Conservation (phyloP, 164 flowering plant species). For the Tetrastigma voinierianum region DNA sequence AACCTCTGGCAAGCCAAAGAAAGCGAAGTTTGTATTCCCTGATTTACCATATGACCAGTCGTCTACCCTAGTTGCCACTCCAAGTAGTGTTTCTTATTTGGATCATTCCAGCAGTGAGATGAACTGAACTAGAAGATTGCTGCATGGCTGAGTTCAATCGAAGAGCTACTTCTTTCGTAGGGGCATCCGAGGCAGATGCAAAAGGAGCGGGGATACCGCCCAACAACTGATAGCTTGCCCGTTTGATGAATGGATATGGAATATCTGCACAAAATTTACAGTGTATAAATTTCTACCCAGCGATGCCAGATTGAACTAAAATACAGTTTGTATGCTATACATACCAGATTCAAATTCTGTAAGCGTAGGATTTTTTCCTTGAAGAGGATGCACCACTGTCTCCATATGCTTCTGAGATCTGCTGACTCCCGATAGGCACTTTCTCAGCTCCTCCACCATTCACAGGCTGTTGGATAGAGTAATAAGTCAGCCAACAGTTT, state of each 20-base stretch:
- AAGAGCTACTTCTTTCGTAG: slow-evolving; percentile 39
- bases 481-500: not conserved
- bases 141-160: slow-evolving; percentile 33
- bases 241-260: slow-evolving; percentile 29
- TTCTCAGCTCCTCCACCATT: slow-evolving; percentile 17
- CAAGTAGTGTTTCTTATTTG: no score
- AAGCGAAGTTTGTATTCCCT: slow-evolving; percentile 33
- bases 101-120: no score
- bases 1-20: slow-evolving; percentile 29
- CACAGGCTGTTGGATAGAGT: slow-evolving; percentile 15
- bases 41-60: slow-evolving; percentile 37
- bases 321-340: no score
- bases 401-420: slow-evolving; percentile 11
- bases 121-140: slow-evolving; percentile 35
- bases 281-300: no score
- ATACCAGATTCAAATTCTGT: slow-evolving; percentile 16
- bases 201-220: slow-evolving; percentile 59
- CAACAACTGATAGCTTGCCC: slow-evolving; percentile 39
- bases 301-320: no score
- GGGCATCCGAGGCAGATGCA: slow-evolving; percentile 61
- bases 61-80: no score
- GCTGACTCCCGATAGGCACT: slow-evolving; percentile 10
- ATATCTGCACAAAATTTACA: no score
- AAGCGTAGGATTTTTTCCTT: slow-evolving; percentile 23
- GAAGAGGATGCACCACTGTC: slow-evolving; percentile 44